Percentiles rank a stretch among this genome's conserved stretches.
phyloP scores from a whole-genome alignment of 257 asterid species.

The Echium plantagineum region DNA sequence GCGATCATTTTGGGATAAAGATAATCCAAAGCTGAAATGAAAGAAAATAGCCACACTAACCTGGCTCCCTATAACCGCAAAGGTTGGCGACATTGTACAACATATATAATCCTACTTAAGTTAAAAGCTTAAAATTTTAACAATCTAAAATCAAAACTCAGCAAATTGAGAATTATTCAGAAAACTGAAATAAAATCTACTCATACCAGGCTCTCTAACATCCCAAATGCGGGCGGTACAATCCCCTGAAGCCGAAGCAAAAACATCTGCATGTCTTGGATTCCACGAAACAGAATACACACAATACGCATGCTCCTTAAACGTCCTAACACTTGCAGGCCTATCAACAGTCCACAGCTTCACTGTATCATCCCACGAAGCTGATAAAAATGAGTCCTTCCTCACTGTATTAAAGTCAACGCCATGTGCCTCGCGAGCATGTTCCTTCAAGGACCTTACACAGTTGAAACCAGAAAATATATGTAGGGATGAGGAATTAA shows the following conservation, averaged over 20 bases:
- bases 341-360: slow-evolving; percentile 93
- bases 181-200: too few species aligned
- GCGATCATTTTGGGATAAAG: too few species aligned
- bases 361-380: slow-evolving; percentile 90
- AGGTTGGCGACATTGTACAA: too few species aligned
- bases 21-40: too few species aligned
- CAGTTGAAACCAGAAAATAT: too few species aligned
- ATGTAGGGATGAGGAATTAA: too few species aligned
- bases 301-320: slow-evolving; percentile 93
- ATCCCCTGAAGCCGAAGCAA: slow-evolving; percentile 93
- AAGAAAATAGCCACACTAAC: slow-evolving; percentile 20
- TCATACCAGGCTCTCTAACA: slow-evolving; percentile 58
- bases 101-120: too few species aligned
- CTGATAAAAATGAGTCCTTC: slow-evolving; percentile 81
- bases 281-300: slow-evolving; percentile 88
- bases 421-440: slow-evolving; percentile 80
- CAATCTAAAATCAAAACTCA: too few species aligned
- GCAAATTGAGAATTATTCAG: too few species aligned
- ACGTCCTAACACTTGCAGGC: slow-evolving; percentile 82
- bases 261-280: slow-evolving; percentile 90
- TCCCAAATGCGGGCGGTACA: slow-evolving; percentile 96
- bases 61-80: slow-evolving; percentile 9
- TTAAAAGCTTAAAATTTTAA: too few species aligned
- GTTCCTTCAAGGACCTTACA: slow-evolving; percentile 72
- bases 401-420: slow-evolving; percentile 79